Percentiles rank a stretch among this genome's conserved stretches.
Conservation (phyloP, 2,329 filamentous ascomycete genomes). For the Alternaria panax region DNA sequence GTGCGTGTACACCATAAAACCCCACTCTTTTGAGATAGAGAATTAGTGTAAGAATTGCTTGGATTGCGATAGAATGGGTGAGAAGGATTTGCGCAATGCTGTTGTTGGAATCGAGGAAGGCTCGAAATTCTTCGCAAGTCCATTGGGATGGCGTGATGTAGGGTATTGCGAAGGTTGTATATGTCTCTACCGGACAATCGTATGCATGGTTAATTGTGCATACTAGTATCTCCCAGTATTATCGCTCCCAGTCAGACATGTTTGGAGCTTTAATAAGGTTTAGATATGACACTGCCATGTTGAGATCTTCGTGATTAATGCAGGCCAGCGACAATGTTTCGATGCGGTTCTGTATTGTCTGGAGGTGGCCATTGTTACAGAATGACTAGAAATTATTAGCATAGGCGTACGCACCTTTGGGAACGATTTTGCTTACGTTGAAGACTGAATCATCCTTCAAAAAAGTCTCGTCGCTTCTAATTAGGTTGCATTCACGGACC, state of each 20-base stretch:
- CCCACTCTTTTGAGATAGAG: constrained; percentile 44
- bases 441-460: constrained; percentile 37
- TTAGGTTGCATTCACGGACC: constrained; percentile 49
- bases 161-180: constrained; percentile 52
- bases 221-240: constrained; percentile 38
- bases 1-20: constrained; percentile 44
- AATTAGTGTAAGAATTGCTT: constrained; percentile 55
- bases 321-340: constrained; percentile 21
- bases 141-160: constrained; percentile 53
- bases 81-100: constrained; percentile 54
- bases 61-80: constrained; percentile 57
- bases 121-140: constrained; percentile 52
- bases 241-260: constrained; percentile 38
- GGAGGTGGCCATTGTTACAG: constrained; percentile 42
- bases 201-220: constrained; percentile 40
- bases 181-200: constrained; percentile 45
- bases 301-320: constrained; percentile 39
- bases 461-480: constrained; percentile 37
- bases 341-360: constrained; percentile 41
- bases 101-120: constrained; percentile 55
- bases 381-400: constrained; percentile 30
- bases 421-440: constrained; percentile 27
- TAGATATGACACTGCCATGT: constrained; percentile 41
- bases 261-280: constrained; percentile 32
- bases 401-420: not conserved